Percentiles rank a stretch among this genome's conserved stretches.
These are phyloP conservation scores for Onygenales sp. DNA, from an alignment of 2,329 filamentous ascomycete species.

Conservation along the genomic window DNA sequence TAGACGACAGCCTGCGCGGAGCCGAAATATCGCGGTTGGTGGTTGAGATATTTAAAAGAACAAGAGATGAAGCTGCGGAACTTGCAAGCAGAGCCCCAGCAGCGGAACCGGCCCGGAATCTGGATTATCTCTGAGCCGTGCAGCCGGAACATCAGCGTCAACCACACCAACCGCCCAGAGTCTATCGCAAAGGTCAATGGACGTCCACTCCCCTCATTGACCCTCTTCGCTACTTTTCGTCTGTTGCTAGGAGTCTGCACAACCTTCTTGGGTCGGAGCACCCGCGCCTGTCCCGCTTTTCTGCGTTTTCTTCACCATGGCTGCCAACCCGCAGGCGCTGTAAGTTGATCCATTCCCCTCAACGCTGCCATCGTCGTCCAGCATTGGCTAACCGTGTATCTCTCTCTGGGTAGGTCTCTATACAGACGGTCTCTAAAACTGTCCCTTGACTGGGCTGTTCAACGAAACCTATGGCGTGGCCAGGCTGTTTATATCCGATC, in stretches of 20 bases:
- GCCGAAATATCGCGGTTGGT: neutral
- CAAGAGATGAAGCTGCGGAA: slow-evolving; percentile 14
- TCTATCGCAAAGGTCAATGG: neutral
- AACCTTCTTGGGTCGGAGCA: neutral
- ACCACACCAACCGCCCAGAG: neutral
- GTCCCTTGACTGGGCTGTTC: slow-evolving; percentile 88
- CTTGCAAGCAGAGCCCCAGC: neutral
- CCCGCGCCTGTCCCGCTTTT: neutral
- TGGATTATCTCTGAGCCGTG: neutral
- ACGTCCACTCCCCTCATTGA: neutral
- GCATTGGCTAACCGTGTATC: neutral
- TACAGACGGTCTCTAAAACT: slow-evolving; percentile 92
- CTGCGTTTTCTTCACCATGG: slow-evolving; percentile 6
- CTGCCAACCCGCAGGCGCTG: slow-evolving; percentile 23
- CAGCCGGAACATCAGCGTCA: neutral
- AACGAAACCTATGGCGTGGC: slow-evolving; percentile 86
- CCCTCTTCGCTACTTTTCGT: neutral
- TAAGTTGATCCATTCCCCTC: slow-evolving; percentile 16
- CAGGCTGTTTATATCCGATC: slow-evolving; percentile 94
- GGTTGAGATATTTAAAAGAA: neutral
- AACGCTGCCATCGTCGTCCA: neutral
- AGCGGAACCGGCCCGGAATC: neutral
- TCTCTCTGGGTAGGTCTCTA: slow-evolving; percentile 46
- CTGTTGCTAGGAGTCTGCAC: neutral
- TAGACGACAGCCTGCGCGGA: no score